phyloP scores from a whole-genome alignment of 352 stramenopile species.

The Pythium utonaiense region DNA sequence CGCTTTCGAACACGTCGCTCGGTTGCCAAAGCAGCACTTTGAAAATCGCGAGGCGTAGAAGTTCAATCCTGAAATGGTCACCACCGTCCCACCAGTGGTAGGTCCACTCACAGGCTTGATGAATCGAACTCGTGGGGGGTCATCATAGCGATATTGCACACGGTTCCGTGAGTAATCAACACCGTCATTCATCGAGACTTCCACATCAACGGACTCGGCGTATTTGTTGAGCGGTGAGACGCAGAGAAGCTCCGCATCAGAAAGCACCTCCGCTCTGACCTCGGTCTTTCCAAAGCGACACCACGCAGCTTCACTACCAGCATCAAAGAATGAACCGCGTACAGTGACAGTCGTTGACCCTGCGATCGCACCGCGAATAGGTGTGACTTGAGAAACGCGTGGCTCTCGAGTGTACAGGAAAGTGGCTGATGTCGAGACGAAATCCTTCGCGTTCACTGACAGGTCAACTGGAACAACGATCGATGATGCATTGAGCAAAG shows the following conservation, averaged over 20 bases:
- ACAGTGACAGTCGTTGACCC: constrained; percentile 63
- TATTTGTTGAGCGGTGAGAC: constrained; percentile 31
- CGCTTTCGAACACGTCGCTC: constrained; percentile 32
- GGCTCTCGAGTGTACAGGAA: constrained; percentile 54
- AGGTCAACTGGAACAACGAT: constrained; percentile 19
- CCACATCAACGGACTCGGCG: constrained; percentile 40
- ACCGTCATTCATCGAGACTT: constrained; percentile 85
- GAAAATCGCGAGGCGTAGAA: constrained; percentile 55
- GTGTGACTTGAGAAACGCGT: constrained; percentile 41
- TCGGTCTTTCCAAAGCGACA: constrained; percentile 44
- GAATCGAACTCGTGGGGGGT: constrained; percentile 39
- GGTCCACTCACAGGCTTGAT: constrained; percentile 46
- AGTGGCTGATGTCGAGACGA: constrained; percentile 34
- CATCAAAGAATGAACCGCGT: constrained; percentile 34
- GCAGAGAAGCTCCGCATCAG: constrained; percentile 36
- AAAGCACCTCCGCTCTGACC: constrained; percentile 40
- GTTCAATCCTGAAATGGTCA: constrained; percentile 50
- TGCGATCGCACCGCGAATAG: constrained; percentile 38
- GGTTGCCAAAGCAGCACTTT: constrained; percentile 61
- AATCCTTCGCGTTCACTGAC: constrained; percentile 76
- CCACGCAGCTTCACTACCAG: constrained; percentile 24
- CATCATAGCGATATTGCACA: constrained; percentile 58
- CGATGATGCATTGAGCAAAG: not conserved
- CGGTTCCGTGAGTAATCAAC: constrained; percentile 84
- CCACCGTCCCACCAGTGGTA: constrained; percentile 41